Evolutionary conservation across 2,329 filamentous ascomycete genomes (phyloP).

Genomic region (Chlorencoelia australis): DNA sequence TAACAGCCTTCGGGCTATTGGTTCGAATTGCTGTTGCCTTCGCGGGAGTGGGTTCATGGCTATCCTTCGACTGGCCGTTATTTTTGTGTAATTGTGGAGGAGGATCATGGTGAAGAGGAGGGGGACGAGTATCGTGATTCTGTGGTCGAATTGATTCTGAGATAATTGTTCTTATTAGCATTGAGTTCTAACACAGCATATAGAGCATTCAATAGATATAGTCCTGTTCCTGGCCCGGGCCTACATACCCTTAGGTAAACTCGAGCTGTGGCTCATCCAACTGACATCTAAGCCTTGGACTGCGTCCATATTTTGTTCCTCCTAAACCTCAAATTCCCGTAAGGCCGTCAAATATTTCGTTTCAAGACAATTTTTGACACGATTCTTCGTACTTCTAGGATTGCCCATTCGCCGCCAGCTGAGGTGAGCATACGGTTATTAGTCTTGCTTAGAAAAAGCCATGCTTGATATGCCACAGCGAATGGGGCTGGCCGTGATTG

Average conservation of each 20-base stretch:
- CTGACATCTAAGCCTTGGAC: conserved; percentile 27
- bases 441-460: conserved; percentile 1
- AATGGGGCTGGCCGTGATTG: conserved; percentile 3
- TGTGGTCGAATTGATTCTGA: not conserved
- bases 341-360: not conserved
- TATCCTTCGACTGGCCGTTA: conserved; percentile 8
- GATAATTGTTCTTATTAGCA: conserved; percentile 7
- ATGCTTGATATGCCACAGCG: conserved; percentile 6
- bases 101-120: no score
- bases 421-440: conserved; percentile 7
- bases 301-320: conserved; percentile 24
- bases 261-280: conserved; percentile 25
- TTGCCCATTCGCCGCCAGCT: conserved; percentile 3
- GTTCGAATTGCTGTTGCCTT: conserved; percentile 19
- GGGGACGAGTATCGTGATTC: no score
- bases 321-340: not conserved
- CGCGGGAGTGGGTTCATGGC: conserved; percentile 7
- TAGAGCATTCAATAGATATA: no score
- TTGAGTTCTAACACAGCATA: conserved; percentile 11
- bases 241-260: no score
- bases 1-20: conserved; percentile 16
- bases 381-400: no score
- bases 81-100: no score
- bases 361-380: no score
- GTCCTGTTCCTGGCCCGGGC: no score